Base-by-base conservation (phyloP, 2,329 filamentous ascomycete genomes). In the Cordyceps farinosa region DNA sequence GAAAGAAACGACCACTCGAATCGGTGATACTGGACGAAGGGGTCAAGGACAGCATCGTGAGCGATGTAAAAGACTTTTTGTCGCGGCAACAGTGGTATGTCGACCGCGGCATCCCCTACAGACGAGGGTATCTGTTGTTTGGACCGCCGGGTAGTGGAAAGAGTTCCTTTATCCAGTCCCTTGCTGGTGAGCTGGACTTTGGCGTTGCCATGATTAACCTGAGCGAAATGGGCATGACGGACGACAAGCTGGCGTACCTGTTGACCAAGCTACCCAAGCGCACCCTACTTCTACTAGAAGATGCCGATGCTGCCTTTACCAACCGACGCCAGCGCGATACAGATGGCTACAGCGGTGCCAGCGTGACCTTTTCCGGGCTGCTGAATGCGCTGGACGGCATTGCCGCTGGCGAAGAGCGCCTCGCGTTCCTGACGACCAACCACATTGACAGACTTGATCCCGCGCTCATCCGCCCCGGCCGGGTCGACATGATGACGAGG, bases 341-440 rank as follows among this genome's bases (percentile, higher is more conserved):
- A 1, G 92, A 97, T 69, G 94, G 93, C 2, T 97, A 96, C 71
- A 86, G 84, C 45, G 93, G 93, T 32, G 89, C 91, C 2, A 95
- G 90, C 22, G 93, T 97, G 30, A 99, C 95, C 0, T 98, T 97
- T 71, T 98, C 94, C 0, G 94, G 94, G 0, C 79, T 98, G 27
- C 79, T 98, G 44, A 93, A 93, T 70, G 90, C 90, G 0, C 76
- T 94, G 15, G 95, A 99, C 67, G 95, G 95, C 1, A 87, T 98
- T n/a, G 92, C 92, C 7, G 96, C 93, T 58, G 91, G 92, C 13
- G 95, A 98, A 74, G 94, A 98, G 78, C 86, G 95, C 60, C 90
- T 99, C 66, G 87, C 96, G 1, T 97, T 99, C 75, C 81, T 96
- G 66, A 99, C 95, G 2, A 96, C 94, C 27, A 99, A 99, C 71